phyloP scores from a whole-genome alignment of 2,329 filamentous ascomycete species.

The Curvularia spicifera region DNA sequence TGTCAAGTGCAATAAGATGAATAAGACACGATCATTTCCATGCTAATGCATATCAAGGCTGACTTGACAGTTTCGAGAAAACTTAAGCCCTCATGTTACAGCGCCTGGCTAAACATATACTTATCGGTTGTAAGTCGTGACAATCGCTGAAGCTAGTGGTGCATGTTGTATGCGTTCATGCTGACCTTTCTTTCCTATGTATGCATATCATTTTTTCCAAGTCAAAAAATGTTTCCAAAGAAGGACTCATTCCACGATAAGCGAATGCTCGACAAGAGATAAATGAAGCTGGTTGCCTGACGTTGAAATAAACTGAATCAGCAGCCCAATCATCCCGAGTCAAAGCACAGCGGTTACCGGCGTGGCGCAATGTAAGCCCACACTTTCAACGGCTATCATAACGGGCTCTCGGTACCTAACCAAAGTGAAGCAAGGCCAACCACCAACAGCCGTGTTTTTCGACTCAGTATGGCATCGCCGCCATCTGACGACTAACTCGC shows the following conservation, averaged over 20 bases:
- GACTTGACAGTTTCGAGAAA: too few species aligned
- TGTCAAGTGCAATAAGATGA: too few species aligned
- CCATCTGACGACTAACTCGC: not conserved
- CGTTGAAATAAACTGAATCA: not conserved
- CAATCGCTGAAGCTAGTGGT: not conserved
- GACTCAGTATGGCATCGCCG: not conserved
- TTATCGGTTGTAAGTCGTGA: too few species aligned
- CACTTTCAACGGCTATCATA: not conserved
- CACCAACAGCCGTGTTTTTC: not conserved
- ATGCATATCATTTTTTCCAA: not conserved
- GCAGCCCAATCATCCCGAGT: not conserved
- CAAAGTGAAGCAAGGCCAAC: not conserved
- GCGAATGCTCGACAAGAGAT: too few species aligned
- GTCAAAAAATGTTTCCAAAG: not conserved
- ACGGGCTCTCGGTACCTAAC: not conserved
- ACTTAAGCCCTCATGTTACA: too few species aligned
- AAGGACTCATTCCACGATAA: not conserved
- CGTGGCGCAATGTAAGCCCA: not conserved
- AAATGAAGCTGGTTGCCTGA: not conserved
- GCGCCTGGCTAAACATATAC: too few species aligned
- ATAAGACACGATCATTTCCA: too few species aligned
- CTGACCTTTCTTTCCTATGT: not conserved
- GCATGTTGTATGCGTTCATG: not conserved
- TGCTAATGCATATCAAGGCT: too few species aligned
- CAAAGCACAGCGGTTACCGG: not conserved